Base-by-base conservation (phyloP, 2,329 filamentous ascomycete genomes). In the Purpureocillium lavendulum region DNA sequence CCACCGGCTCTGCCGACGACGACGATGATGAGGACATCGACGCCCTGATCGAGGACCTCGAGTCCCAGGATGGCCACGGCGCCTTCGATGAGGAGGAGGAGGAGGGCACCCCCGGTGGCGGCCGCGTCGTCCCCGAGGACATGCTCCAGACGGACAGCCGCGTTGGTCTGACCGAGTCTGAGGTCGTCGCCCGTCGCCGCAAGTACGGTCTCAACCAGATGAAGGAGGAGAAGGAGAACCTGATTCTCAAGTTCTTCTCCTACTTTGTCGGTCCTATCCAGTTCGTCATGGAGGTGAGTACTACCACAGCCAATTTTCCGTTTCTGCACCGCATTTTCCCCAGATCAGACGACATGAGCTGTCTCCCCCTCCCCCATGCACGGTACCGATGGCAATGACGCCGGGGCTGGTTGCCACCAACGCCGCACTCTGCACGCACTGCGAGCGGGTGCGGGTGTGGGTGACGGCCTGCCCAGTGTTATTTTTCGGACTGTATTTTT, bases 181-280 rank as follows among this genome's bases (percentile, higher is more conserved):
- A 94, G 65, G 85, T 88, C 37, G 45, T 66, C 26, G 56, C 67
- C 37, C 67, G 70, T 37, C 74, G 81, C 43, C 81, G 77, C 67
- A 86, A 84, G 61, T 85, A 81, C 60, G 87, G 87, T 60, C 71
- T 85, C 57, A 94, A 95, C 61, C 80, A 87, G 61, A 87, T 94
- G 84, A 88, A 85, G 66, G 86, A 94, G 66, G 84, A 90, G 69
- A 88, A 87, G 67, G 83, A 88, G 65, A 94, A 89, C 56, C 56
- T 88, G 42, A 64, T 89, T 45, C 73, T 92, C 55, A 92, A 94
- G 71, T 94, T 94, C 64, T 64, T 79, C 55, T 72, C 75, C 53
- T 92, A 85, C 69, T 94, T 94, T 62, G 70, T 92, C 40, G 88
- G 88, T 49, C 88, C 88, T 17, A 90, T 94, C 50, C 87, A 94